Evolutionary conservation across 345 rosid species (phyloP), one percentile per base, ranked within the genome.

Genomic region (Brassica carinata): DNA sequence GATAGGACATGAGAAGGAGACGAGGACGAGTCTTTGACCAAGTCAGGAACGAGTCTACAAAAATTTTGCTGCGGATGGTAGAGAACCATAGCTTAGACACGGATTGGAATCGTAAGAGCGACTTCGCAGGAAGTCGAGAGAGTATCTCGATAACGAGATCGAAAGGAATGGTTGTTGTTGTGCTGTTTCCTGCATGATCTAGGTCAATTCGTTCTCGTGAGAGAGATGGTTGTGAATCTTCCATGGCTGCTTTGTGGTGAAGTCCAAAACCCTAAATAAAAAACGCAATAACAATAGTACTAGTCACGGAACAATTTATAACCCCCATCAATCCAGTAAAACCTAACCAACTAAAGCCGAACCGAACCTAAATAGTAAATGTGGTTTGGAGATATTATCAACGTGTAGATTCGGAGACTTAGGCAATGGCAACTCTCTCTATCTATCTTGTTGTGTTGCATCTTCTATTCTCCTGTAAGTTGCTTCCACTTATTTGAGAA

Each of bases 371-470:
- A 8, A 43, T 3, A 43, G 13, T 57, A 36, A 36, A 36, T 36
- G 40, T 36, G 8, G 40, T 36, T 36, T 82, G 98, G 97, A 64
- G 99, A 96, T 86, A 89, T 93, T 79, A 80, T 90, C 80, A 96
- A 91, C 81, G 98, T 93, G 69, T 97, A 93, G 84, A 92, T 96
- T 82, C 89, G 99, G 73, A 91, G 97, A 90, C 83, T 89, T 85
- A 87, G 91, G 59, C 99, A 89, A 78, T 96, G 99, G 99, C 97
- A 96, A 78, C 98, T 93, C 59, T 92, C 94, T 73, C 97, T 86
- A 73, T 36, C n/a, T n/a, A n/a, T 71, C 94, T 71, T 69, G 88
- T 83, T 89, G 88, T 64, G 88, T 96, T 58, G 83, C 98, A 10
- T 93, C 99, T 59, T 88, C 87, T 78, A 90, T 96, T 75, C 85